A percentile compares a stretch with the other conserved stretches of the same genome.
Conservation (phyloP, 495 filamentous ascomycete species). For the Acidiella bohemica region DNA sequence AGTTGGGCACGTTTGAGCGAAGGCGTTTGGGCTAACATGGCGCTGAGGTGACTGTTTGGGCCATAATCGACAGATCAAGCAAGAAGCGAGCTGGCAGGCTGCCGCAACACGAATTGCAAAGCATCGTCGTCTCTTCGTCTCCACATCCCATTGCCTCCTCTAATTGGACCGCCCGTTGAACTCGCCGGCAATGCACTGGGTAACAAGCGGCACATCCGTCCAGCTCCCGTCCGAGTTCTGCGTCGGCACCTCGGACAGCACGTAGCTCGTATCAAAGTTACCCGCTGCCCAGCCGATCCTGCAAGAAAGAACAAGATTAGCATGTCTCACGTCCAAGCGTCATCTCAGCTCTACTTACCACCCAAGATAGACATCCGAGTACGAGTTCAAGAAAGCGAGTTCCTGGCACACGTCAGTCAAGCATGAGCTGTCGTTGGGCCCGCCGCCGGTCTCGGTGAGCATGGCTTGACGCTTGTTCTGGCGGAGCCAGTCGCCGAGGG, state of each 20-base stretch:
- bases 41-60: too few relatives aligned
- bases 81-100: too few relatives aligned
- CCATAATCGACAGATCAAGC: too few relatives aligned
- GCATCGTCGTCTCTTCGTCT: too few relatives aligned
- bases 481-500: constrained; percentile 34
- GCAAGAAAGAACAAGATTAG: too few relatives aligned
- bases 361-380: constrained; percentile 25
- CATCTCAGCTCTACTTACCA: too few relatives aligned
- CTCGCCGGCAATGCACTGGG: constrained; percentile 21
- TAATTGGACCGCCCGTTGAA: too few relatives aligned
- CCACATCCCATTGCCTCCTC: too few relatives aligned
- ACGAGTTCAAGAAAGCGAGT: constrained; percentile 32
- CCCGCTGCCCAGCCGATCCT: constrained; percentile 43
- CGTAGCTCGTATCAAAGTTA: constrained; percentile 34
- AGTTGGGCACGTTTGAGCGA: too few relatives aligned
- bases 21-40: too few relatives aligned
- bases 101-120: too few relatives aligned
- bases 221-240: constrained; percentile 26
- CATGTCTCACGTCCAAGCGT: too few relatives aligned
- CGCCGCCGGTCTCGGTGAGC: constrained; percentile 43
- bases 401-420: constrained; percentile 33
- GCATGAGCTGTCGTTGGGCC: constrained; percentile 30
- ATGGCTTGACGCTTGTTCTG: constrained; percentile 35
- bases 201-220: constrained; percentile 32
- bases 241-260: constrained; percentile 35